Conservation (phyloP, 2,329 filamentous ascomycete species). For the Sporothrix schenckii region DNA sequence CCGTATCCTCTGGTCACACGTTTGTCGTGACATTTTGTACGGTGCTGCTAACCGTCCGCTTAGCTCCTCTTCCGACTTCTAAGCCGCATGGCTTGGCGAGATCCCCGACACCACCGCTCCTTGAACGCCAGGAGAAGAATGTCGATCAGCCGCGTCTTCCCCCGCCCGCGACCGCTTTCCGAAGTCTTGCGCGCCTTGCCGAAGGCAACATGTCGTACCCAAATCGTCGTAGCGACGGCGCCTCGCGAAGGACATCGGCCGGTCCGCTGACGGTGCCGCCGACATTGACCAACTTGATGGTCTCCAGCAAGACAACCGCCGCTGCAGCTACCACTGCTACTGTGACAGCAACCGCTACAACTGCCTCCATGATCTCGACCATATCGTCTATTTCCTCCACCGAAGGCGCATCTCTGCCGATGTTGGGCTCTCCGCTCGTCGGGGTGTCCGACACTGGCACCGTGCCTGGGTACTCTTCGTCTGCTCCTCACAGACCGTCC, state of each 20-base stretch:
- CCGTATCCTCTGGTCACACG: background rate
- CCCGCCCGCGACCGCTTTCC: conserved; percentile 56
- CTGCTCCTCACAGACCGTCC: background rate
- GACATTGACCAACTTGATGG: conserved; percentile 31
- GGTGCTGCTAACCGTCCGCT: background rate
- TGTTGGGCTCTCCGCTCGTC: background rate
- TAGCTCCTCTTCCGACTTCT: conserved; percentile 56
- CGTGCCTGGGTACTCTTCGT: background rate
- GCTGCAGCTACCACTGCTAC: conserved; percentile 31
- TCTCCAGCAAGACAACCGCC: conserved; percentile 31
- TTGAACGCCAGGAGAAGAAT: conserved; percentile 53
- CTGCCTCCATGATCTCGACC: conserved; percentile 32
- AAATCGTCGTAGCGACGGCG: conserved; percentile 51
- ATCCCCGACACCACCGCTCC: conserved; percentile 53
- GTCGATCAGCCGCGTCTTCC: conserved; percentile 52
- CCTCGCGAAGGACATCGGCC: conserved; percentile 47
- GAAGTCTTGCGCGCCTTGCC: conserved; percentile 57
- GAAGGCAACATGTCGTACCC: conserved; percentile 50
- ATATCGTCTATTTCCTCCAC: conserved; percentile 12
- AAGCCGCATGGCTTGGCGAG: conserved; percentile 56
- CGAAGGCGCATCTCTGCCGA: background rate
- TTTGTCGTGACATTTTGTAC: no score
- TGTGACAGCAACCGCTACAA: conserved; percentile 39
- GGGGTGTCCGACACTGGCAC: background rate
- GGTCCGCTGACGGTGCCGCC: conserved; percentile 42